Conservation (phyloP, 2,329 filamentous ascomycete species). For the Zymoseptoria tritici region DNA sequence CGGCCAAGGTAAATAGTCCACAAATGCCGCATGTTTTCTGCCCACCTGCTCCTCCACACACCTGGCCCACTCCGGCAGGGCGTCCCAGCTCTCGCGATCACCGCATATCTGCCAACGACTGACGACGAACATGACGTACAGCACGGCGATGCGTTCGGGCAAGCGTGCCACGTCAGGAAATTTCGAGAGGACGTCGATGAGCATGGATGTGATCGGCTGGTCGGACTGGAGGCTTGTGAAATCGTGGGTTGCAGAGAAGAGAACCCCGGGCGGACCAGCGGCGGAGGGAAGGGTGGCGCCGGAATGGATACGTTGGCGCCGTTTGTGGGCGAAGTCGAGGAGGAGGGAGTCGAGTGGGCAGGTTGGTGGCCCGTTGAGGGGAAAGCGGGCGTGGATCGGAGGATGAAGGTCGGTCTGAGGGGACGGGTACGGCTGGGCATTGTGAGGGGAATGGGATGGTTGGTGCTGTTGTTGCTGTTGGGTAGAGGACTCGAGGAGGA, state of each 20-base stretch:
- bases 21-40: conserved; percentile 67
- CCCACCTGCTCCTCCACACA: conserved; percentile 61
- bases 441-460: conserved; percentile 7
- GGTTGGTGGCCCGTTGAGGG: conserved; percentile 56
- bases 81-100: conserved; percentile 69
- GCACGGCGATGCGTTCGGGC: conserved; percentile 72
- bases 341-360: conserved; percentile 74
- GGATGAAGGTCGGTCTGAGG: conserved; percentile 14
- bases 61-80: conserved; percentile 64
- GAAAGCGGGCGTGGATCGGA: conserved; percentile 31
- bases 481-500: conserved; percentile 54
- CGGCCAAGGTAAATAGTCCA: conserved; percentile 76
- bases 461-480: conserved; percentile 17
- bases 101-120: conserved; percentile 79
- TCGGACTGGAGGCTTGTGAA: conserved; percentile 58
- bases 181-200: conserved; percentile 76
- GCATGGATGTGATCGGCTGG: conserved; percentile 75
- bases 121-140: conserved; percentile 80
- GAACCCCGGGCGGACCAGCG: conserved; percentile 71
- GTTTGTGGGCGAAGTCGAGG: conserved; percentile 67
- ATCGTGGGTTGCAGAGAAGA: conserved; percentile 63
- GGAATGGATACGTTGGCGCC: conserved; percentile 57
- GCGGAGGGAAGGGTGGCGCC: conserved; percentile 65
- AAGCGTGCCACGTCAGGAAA: conserved; percentile 73
- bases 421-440: conserved; percentile 1